Evolutionary conservation across 495 filamentous ascomycete genomes (phyloP), one percentile per base, ranked within the genome.

Genomic region (Podospora pseudopauciseta): DNA sequence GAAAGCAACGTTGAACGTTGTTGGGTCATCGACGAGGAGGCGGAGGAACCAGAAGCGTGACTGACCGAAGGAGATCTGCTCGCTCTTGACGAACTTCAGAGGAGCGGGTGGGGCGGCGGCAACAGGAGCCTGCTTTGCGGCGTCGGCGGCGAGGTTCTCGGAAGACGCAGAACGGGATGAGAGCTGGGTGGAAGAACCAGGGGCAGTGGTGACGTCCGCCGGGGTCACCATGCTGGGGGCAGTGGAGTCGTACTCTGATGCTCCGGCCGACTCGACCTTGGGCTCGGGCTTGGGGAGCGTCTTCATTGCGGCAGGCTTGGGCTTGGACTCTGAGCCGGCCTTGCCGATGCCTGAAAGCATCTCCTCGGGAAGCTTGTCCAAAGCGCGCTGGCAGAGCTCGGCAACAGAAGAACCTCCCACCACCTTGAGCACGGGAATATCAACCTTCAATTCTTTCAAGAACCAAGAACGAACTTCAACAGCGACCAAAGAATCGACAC

Each of bases 361-460:
- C 2, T 64, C 39, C 34, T 58, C 44, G 18, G 34, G 39, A 16
- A 64, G 54, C 55, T 72, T 68, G 61, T 66, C 55, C 13, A 69
- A 68, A 4, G 58, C 28, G 57, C 53, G 55, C 64, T 59, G 64
- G n/a, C 56, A 55, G 5, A 81, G 70, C 11, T 76, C 75, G 26
- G 65, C 44, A 56, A 81, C 73, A 15, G 79, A 74, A 16, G 70
- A 74, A 19, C 75, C 79, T 56, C 76, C 71, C 5, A 87, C 66
- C n/a, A 86, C 79, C 71, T 86, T 82, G 2, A 84, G 72, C 1
- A 85, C 80, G 5, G 82, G 81, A 4, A 86, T 65, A 49, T 85
- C 80, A 19, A 75, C 76, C 16, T 75, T 71, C 1, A 82, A 63
- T 56, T 83, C 77, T 68, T 68, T 82, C 18, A 78, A 67, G 49